Evolutionary conservation across 805 yeast genomes (phyloP).

Genomic region (Zygoascus flipseniorum): DNA sequence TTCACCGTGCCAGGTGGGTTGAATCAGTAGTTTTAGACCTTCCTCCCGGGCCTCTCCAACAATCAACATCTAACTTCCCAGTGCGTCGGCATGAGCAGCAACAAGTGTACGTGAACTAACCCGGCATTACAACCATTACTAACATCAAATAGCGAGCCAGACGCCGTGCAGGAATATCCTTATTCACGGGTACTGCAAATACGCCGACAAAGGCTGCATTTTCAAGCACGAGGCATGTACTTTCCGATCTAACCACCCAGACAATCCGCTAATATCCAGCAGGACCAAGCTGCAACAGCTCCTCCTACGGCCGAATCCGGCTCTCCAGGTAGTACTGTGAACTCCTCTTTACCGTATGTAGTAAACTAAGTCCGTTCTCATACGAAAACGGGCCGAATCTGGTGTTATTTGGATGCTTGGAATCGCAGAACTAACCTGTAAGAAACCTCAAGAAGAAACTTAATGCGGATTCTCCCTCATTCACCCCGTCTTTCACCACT

Average conservation of each 20-base stretch:
- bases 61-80: too few species aligned
- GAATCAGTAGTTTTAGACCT: too few species aligned
- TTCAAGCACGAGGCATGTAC: conserved; percentile 49
- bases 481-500: conserved; percentile 34
- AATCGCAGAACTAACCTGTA: neutral
- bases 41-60: too few species aligned
- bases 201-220: conserved; percentile 79
- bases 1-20: too few species aligned
- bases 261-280: neutral
- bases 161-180: conserved; percentile 75
- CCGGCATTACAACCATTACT: neutral
- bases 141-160: conserved; percentile 7
- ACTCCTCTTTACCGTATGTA: neutral
- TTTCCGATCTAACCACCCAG: neutral
- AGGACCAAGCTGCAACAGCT: neutral
- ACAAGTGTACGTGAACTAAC: conserved; percentile 2
- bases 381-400: too few species aligned
- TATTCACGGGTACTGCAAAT: conserved; percentile 83
- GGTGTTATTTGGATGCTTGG: too few species aligned
- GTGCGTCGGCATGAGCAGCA: conserved; percentile 2
- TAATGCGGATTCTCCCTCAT: conserved; percentile 49
- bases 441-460: conserved; percentile 33
- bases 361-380: neutral
- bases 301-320: neutral
- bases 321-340: neutral